A percentile compares a stretch with the other conserved stretches of the same genome.
Evolutionary conservation across 768 basidiomycete species (phyloP).

Genomic region (Tulasnella sp.): DNA sequence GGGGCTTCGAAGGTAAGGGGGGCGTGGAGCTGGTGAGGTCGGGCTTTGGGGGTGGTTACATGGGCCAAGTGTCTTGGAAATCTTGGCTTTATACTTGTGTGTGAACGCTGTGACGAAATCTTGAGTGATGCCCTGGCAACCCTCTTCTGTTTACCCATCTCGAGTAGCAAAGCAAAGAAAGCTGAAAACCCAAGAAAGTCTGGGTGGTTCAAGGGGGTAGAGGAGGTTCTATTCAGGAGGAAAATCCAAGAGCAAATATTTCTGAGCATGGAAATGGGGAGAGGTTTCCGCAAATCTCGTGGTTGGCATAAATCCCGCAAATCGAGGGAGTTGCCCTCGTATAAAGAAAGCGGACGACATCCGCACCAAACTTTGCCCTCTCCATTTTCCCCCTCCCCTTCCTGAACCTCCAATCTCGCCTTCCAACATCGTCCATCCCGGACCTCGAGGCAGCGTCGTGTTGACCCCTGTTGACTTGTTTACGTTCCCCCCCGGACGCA

Average conservation of each 20-base stretch:
- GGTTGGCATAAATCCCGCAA: background rate
- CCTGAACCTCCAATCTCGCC: background rate
- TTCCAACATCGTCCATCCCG: background rate
- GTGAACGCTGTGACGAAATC: background rate
- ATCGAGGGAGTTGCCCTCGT: background rate
- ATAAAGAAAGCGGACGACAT: background rate
- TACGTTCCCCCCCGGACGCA: no score
- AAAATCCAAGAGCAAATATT: background rate
- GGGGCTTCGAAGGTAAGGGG: background rate
- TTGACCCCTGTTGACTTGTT: slow-evolving; percentile 15
- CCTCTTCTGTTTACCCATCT: background rate
- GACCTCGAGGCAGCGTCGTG: slow-evolving; percentile 14
- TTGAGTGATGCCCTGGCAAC: background rate
- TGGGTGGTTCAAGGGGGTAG: background rate
- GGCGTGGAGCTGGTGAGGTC: background rate
- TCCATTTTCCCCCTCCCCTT: background rate
- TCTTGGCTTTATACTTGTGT: background rate
- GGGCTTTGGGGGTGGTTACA: background rate
- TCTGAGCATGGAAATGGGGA: background rate
- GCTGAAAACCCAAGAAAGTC: background rate
- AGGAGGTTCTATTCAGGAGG: background rate
- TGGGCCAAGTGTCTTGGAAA: background rate
- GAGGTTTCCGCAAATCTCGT: background rate
- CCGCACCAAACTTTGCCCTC: background rate
- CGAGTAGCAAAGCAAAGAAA: background rate